phyloP scores from a whole-genome alignment of 176 grass and related monocot species.

The Metroxylon sagu region DNA sequence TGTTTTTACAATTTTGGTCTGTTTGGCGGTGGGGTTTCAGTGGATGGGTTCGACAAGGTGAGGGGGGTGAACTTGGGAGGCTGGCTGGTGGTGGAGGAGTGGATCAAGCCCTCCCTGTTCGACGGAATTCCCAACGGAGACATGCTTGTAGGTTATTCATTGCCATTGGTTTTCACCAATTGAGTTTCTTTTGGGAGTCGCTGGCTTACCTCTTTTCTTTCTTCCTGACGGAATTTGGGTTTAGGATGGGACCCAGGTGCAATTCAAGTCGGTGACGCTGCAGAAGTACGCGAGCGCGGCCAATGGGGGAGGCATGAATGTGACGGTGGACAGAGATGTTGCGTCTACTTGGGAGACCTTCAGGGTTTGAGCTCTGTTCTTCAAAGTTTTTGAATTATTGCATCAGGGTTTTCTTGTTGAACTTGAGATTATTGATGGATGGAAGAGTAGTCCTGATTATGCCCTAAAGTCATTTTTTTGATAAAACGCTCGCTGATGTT shows the following conservation, averaged over 20 bases:
- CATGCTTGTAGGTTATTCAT: constrained; percentile 52
- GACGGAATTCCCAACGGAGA: constrained; percentile 67
- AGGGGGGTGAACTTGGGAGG: constrained; percentile 78
- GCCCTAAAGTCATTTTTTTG: too few relatives aligned
- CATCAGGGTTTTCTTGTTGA: too few relatives aligned
- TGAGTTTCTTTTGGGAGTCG: neutral
- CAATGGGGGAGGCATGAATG: constrained; percentile 33
- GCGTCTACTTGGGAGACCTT: constrained; percentile 82
- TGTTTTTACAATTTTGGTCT: neutral
- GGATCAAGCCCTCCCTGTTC: constrained; percentile 83
- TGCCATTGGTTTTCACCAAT: neutral
- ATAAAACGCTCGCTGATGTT: too few relatives aligned
- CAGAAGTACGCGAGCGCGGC: constrained; percentile 55
- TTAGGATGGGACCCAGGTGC: constrained; percentile 76
- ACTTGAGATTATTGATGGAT: too few relatives aligned
- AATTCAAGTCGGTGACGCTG: constrained; percentile 62
- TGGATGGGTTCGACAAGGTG: constrained; percentile 46
- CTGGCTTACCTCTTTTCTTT: neutral
- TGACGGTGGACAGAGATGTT: constrained; percentile 43
- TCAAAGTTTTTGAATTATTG: neutral
- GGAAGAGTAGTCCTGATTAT: too few relatives aligned
- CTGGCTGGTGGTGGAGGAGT: constrained; percentile 80
- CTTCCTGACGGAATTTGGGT: constrained; percentile 11
- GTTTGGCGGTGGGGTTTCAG: constrained; percentile 14
- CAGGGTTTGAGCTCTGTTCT: constrained; percentile 40